Conservation (phyloP, 371 early-diverging fungal genomes). For the Syncephalastrum racemosum region DNA sequence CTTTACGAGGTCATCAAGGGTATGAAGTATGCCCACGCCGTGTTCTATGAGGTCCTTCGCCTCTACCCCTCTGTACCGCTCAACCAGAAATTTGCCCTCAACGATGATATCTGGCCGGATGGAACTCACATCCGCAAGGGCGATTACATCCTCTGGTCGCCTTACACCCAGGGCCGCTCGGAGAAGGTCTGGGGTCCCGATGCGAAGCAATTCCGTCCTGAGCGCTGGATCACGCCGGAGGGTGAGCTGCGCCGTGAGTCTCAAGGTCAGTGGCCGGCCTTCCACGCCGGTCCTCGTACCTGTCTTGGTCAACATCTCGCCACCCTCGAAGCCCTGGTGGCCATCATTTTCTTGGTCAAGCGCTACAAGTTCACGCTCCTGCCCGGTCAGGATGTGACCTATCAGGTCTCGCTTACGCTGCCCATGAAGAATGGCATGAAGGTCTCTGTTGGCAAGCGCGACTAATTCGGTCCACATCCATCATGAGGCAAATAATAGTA, state of each 20-base stretch:
- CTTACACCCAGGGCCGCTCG: constrained; percentile 54
- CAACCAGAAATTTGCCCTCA: constrained; percentile 60
- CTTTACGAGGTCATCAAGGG: constrained; percentile 47
- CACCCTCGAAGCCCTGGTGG: constrained; percentile 53
- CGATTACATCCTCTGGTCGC: constrained; percentile 46
- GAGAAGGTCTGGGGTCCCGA: constrained; percentile 59
- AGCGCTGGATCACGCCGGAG: constrained; percentile 49
- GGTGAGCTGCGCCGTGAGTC: constrained; percentile 30
- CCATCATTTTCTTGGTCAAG: constrained; percentile 46
- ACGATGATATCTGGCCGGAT: constrained; percentile 71
- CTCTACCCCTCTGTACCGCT: constrained; percentile 72
- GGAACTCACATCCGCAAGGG: constrained; percentile 61
- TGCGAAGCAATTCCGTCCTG: constrained; percentile 59
- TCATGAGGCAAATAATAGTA: no score
- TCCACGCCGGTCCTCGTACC: constrained; percentile 55
- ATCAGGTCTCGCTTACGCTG: constrained; percentile 42
- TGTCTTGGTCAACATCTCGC: constrained; percentile 51
- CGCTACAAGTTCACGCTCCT: constrained; percentile 46
- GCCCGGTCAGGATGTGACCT: constrained; percentile 41
- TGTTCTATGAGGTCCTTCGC: constrained; percentile 67
- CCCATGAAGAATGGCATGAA: constrained; percentile 56
- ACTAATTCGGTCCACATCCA: neutral
- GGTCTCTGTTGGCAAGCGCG: constrained; percentile 37
- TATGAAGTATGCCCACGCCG: constrained; percentile 62
- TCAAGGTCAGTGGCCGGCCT: constrained; percentile 39